These are phyloP conservation scores for Graphium sp. DNA, from an alignment of 2,329 filamentous ascomycete genomes.

Conservation along the genomic window DNA sequence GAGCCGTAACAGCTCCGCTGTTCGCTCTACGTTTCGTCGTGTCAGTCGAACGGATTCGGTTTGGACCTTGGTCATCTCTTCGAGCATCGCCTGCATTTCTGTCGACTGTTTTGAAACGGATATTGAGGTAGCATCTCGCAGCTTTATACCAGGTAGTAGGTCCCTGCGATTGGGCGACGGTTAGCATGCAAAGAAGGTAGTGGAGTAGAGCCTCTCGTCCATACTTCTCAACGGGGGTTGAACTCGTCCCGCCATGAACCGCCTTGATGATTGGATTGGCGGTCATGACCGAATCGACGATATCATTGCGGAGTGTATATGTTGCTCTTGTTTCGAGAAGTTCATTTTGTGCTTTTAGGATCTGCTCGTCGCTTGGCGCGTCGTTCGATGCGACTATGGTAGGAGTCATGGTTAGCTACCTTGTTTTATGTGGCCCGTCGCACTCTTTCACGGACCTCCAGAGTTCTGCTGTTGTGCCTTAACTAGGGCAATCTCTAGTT, in stretches of 20 bases:
- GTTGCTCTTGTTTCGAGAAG: slow-evolving; percentile 54
- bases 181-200: slow-evolving; percentile 1
- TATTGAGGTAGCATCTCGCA: slow-evolving; percentile 51
- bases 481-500: slow-evolving; percentile 55
- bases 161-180: slow-evolving; percentile 26
- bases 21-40: slow-evolving; percentile 44
- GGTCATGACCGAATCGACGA: slow-evolving; percentile 50
- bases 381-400: slow-evolving; percentile 5
- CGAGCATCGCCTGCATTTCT: slow-evolving; percentile 29
- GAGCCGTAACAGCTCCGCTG: slow-evolving; percentile 45
- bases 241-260: slow-evolving; percentile 50
- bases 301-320: slow-evolving; percentile 52
- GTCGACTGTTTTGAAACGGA: slow-evolving; percentile 42
- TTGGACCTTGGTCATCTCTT: slow-evolving; percentile 38
- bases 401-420: not conserved
- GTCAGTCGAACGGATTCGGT: slow-evolving; percentile 38
- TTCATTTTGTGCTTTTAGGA: slow-evolving; percentile 43
- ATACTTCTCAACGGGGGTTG: slow-evolving; percentile 53
- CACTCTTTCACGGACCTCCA: too few relatives aligned
- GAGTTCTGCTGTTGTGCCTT: slow-evolving; percentile 21
- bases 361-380: slow-evolving; percentile 27
- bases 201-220: too few relatives aligned
- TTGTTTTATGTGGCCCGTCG: not conserved
- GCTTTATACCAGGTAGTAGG: slow-evolving; percentile 46
- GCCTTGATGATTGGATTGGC: slow-evolving; percentile 64